A percentile compares a stretch with the other conserved stretches of the same genome.
Evolutionary conservation across 495 filamentous ascomycete species (phyloP).

Genomic region (Cercophora newfieldiana): DNA sequence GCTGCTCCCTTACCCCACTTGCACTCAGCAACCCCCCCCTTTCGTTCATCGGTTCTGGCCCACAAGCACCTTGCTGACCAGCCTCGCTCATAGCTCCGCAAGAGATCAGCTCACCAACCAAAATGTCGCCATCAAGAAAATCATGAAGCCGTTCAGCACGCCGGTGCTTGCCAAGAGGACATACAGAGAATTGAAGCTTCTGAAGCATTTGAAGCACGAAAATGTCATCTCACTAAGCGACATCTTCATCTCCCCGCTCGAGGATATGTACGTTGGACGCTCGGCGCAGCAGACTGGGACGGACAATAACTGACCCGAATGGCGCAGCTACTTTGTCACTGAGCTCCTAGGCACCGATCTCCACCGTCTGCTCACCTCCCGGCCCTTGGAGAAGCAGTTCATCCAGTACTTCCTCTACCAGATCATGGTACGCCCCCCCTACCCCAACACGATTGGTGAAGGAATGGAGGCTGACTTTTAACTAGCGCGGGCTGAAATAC

Average conservation of each 20-base stretch:
- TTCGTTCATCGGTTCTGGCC: background rate
- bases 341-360: constrained; percentile 96
- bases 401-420: constrained; percentile 99
- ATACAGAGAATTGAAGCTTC: constrained; percentile 93
- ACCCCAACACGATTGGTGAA: background rate
- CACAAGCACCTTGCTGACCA: constrained; percentile 24
- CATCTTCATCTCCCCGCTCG: constrained; percentile 98
- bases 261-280: constrained; percentile 78
- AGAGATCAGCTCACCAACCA: constrained; percentile 95
- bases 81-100: constrained; percentile 67
- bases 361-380: constrained; percentile 89
- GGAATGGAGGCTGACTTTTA: constrained; percentile 32
- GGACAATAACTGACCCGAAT: constrained; percentile 30
- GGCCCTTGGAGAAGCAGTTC: constrained; percentile 97
- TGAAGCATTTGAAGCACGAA: constrained; percentile 96
- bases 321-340: constrained; percentile 87
- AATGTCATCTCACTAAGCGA: constrained; percentile 99
- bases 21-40: constrained; percentile 5
- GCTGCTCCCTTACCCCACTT: background rate
- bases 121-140: constrained; percentile 98
- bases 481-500: constrained; percentile 93
- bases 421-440: constrained; percentile 69
- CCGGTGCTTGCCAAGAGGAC: constrained; percentile 96
- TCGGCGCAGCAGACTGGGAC: background rate
- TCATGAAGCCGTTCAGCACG: constrained; percentile 99